phyloP scores from a whole-genome alignment of 768 basidiomycete species.

The Suillus weaverae region DNA sequence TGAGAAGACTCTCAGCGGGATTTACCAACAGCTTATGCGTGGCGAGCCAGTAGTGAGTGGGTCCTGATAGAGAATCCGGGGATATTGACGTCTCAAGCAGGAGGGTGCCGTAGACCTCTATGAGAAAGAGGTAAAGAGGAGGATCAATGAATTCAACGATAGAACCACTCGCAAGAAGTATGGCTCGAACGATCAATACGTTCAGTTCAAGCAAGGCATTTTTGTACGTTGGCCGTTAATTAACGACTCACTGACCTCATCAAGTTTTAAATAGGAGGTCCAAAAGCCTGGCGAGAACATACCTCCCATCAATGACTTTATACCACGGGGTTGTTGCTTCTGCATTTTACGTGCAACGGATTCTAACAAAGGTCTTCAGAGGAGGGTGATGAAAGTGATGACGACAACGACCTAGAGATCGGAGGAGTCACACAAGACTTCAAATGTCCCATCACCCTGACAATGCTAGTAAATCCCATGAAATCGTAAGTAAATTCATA shows the following conservation, averaged over 20 bases:
- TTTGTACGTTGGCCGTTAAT: conserved; percentile 49
- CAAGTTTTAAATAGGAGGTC: conserved; percentile 50
- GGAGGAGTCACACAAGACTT: conserved; percentile 84
- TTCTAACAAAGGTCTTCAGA: conserved; percentile 44
- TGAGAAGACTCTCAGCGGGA: conserved; percentile 48
- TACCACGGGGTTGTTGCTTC: conserved; percentile 56
- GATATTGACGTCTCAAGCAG: conserved; percentile 35
- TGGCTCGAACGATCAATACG: conserved; percentile 58
- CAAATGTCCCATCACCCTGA: conserved; percentile 80
- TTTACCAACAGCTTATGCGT: conserved; percentile 56
- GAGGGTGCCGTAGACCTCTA: conserved; percentile 53
- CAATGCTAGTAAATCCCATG: conserved; percentile 65
- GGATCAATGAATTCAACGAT: conserved; percentile 46
- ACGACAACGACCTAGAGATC: conserved; percentile 86
- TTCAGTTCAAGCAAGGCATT: conserved; percentile 60
- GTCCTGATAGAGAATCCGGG: not conserved
- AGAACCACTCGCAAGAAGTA: conserved; percentile 83
- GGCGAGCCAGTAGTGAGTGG: conserved; percentile 61
- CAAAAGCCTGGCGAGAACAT: conserved; percentile 65
- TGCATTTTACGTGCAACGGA: conserved; percentile 6
- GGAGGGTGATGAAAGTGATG: conserved; percentile 76
- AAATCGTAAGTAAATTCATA: conserved; percentile 64
- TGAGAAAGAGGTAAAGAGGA: conserved; percentile 41
- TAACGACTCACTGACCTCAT: not conserved
- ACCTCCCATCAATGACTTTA: conserved; percentile 74